Percentiles rank a stretch among this genome's conserved stretches.
Conservation (phyloP, 352 stramenopile genomes). For the Phytophthora uliginosa region DNA sequence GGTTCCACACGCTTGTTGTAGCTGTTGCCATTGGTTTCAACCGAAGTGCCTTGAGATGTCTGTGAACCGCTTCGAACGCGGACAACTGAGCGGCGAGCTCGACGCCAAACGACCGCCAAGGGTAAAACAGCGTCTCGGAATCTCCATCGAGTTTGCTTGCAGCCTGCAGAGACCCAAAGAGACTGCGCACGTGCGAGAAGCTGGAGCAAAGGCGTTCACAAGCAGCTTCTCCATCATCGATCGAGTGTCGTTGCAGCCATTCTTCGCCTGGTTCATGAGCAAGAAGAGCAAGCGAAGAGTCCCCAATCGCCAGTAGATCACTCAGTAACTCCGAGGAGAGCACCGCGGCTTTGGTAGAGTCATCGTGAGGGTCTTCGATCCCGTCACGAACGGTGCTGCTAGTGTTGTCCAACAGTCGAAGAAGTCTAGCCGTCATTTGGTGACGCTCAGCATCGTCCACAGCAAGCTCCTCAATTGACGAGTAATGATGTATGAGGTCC, state of each 20-base stretch:
- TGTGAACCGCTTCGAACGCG: slow-evolving; percentile 23
- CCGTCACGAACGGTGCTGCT: background rate
- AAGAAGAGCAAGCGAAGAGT: background rate
- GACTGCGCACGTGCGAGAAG: slow-evolving; percentile 8
- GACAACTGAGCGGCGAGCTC: slow-evolving; percentile 25
- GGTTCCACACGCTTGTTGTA: background rate
- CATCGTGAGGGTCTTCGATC: background rate
- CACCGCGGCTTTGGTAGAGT: background rate
- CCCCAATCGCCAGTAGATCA: slow-evolving; percentile 34
- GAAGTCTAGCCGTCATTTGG: slow-evolving; percentile 10
- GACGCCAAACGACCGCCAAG: slow-evolving; percentile 27
- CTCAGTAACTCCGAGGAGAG: slow-evolving; percentile 38
- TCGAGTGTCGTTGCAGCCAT: slow-evolving; percentile 17
- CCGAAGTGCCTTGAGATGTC: background rate
- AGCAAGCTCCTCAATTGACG: slow-evolving; percentile 11
- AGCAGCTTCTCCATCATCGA: background rate
- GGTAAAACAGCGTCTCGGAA: slow-evolving; percentile 21
- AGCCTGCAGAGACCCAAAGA: slow-evolving; percentile 14
- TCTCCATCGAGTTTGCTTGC: background rate
- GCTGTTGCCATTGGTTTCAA: background rate
- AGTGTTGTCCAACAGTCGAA: slow-evolving; percentile 6
- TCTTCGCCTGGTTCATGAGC: background rate
- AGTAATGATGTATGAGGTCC: slow-evolving; percentile 23
- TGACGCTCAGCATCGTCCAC: slow-evolving; percentile 6
- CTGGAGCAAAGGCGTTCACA: slow-evolving; percentile 19